Evolutionary conservation across 208 protist genomes (phyloP).

Genomic region (Novymonas esmeraldas): DNA sequence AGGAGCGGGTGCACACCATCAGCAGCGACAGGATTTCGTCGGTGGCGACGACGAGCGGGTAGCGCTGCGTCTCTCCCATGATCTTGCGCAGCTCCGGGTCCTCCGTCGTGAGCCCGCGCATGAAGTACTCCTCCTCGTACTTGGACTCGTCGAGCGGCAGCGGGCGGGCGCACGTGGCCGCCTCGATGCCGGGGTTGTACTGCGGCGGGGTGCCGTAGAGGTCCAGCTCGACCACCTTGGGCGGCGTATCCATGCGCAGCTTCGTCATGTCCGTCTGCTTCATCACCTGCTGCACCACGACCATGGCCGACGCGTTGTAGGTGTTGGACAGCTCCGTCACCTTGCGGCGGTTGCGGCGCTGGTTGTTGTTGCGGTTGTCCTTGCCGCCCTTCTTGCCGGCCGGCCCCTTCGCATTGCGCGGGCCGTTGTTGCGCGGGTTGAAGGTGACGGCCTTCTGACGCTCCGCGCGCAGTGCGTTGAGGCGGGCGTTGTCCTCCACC

Average conservation of each 20-base stretch:
- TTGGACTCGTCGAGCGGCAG: slow-evolving; percentile 50
- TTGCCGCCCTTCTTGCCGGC: slow-evolving; percentile 30
- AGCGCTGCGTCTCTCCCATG: slow-evolving; percentile 36
- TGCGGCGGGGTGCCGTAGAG: slow-evolving; percentile 59
- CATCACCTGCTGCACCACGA: slow-evolving; percentile 37
- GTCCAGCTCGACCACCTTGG: slow-evolving; percentile 52
- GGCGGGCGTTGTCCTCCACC: slow-evolving; percentile 70
- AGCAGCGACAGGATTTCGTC: slow-evolving; percentile 84
- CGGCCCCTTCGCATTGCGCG: slow-evolving; percentile 24
- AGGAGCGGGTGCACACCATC: slow-evolving; percentile 76
- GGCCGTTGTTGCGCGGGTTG: slow-evolving; percentile 31
- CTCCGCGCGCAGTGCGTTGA: slow-evolving; percentile 66
- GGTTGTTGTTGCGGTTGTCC: slow-evolving; percentile 46
- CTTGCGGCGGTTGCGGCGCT: slow-evolving; percentile 37
- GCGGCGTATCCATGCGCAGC: slow-evolving; percentile 33
- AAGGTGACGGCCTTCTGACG: slow-evolving; percentile 35
- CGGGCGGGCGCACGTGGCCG: slow-evolving; percentile 41
- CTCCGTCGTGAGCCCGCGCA: slow-evolving; percentile 43
- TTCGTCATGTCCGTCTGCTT: slow-evolving; percentile 53
- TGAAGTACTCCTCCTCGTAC: slow-evolving; percentile 34
- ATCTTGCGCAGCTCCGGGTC: slow-evolving; percentile 64
- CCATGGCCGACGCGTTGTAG: slow-evolving; percentile 34
- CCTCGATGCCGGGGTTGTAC: slow-evolving; percentile 70
- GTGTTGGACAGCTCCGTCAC: slow-evolving; percentile 46
- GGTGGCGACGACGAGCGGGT: slow-evolving; percentile 74